These are phyloP conservation scores for Alternaria rosae DNA, from an alignment of 2,329 filamentous ascomycete species.

Conservation along the genomic window DNA sequence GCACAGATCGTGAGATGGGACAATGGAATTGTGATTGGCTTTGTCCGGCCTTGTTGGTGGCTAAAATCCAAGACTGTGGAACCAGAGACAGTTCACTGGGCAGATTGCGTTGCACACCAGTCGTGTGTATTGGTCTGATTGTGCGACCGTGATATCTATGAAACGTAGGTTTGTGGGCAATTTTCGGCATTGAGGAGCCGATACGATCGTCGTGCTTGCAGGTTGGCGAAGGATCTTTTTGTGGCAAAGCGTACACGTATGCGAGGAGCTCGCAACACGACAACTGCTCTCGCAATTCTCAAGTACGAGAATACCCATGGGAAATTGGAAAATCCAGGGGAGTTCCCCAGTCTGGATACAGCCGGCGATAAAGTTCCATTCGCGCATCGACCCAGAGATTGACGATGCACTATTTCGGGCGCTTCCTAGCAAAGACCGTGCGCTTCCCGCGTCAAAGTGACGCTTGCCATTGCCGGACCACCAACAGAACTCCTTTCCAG, in stretches of 20 bases:
- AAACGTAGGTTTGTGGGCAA: not conserved
- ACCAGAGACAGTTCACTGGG: constrained; percentile 1
- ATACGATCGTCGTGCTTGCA: constrained; percentile 3
- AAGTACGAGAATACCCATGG: not conserved
- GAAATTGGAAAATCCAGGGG: not conserved
- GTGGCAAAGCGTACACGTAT: not conserved
- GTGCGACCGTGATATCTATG: constrained; percentile 7
- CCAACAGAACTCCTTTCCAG: constrained; percentile 2
- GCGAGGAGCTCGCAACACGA: not conserved
- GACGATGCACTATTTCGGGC: constrained; percentile 2
- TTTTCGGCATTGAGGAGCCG: constrained; percentile 18
- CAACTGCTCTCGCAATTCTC: not conserved
- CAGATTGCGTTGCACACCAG: not conserved
- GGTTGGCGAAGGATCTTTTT: not conserved
- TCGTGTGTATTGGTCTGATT: not conserved
- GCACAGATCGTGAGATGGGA: not conserved
- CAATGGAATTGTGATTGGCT: not conserved
- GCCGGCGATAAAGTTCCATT: not conserved
- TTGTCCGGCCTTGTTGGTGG: not conserved
- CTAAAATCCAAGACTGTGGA: constrained; percentile 3
- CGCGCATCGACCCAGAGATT: not conserved
- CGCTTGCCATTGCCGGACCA: constrained; percentile 8
- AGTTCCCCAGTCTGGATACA: not conserved
- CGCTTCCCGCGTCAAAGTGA: constrained; percentile 11
- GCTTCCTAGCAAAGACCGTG: constrained; percentile 3